phyloP scores from a whole-genome alignment of 1,284 basidiomycete species.

The Coriolopsis trogii region DNA sequence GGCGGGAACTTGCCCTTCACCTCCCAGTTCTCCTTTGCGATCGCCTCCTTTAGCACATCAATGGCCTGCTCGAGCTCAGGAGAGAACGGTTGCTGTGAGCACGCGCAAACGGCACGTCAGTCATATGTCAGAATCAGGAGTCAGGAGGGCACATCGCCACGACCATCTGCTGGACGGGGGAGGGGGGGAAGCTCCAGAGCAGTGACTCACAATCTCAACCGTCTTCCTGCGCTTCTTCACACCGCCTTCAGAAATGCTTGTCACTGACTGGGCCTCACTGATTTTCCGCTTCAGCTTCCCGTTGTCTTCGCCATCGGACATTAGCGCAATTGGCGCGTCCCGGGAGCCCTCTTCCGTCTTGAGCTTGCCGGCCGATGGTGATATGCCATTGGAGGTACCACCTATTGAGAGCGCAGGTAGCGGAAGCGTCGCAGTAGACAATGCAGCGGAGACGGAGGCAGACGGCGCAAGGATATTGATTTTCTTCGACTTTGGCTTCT shows the following conservation, averaged over 20 bases:
- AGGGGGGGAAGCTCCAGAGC: background rate
- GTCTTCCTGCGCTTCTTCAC: conserved; percentile 67
- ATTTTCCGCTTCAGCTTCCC: conserved; percentile 36
- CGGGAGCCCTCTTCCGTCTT: conserved; percentile 46
- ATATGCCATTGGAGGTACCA: conserved; percentile 22
- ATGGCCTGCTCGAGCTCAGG: conserved; percentile 68
- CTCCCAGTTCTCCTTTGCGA: conserved; percentile 71
- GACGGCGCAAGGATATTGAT: conserved; percentile 36
- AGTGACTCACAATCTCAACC: conserved; percentile 57
- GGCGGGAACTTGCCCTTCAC: conserved; percentile 90
- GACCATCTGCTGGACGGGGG: too few species aligned
- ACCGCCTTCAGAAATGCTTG: conserved; percentile 17
- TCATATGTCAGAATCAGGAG: too few species aligned
- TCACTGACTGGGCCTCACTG: conserved; percentile 16
- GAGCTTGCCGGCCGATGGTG: conserved; percentile 10
- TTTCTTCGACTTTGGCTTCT: conserved; percentile 72
- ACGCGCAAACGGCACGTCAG: background rate
- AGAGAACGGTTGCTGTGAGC: conserved; percentile 60
- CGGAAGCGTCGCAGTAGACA: conserved; percentile 34
- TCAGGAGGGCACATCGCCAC: too few species aligned
- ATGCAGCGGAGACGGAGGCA: conserved; percentile 34
- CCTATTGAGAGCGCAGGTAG: conserved; percentile 23
- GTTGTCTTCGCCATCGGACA: conserved; percentile 41
- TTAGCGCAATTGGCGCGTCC: conserved; percentile 57
- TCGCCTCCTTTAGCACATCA: conserved; percentile 62